Evolutionary conservation across 2,329 filamentous ascomycete species (phyloP), one percentile per base, ranked within the genome.

Genomic region (Dothidotthia symphoricarpi): DNA sequence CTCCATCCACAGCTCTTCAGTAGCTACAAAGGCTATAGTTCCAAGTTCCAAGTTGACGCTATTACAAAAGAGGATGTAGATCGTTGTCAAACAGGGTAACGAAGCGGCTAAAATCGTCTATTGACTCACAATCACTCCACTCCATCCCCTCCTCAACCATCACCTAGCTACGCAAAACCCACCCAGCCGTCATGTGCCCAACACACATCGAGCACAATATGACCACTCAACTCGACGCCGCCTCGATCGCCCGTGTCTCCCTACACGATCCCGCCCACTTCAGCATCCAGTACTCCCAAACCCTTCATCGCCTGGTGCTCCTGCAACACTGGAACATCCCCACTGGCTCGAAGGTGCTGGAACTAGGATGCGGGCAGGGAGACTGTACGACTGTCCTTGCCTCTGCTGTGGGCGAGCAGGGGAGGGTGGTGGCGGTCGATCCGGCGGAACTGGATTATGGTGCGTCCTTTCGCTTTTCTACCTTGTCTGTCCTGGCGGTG

Each of bases 311-410:
- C 34, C 15, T 57, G 7, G 31, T n/a, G 8, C 45, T 63, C 15
- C 28, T 60, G 12, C 36, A 49, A 19, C 37, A 51, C 28, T 61
- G 46, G 48, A 39, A 41, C 9, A 49, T 62, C 11, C 24, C 28
- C 12, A 19, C 26, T 16, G 70, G 71, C 42, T 64, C 66, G 17
- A 69, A 65, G 3, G 56, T 81, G 6, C 68, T 82, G 2, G 79
- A 82, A 53, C 57, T 82, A 25, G 78, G 78, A 33, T 81, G 78
- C 57, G 79, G 78, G 1, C 79, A 82, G 48, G 79, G 78, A 2
- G 76, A 77, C 42, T 75, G 72, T 49, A 81, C 79, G 2, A 67
- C 72, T 9, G 74, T 73, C 3, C 69, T 82, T 13, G 78, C 78
- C 30, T 55, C 69, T 49, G 69, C 61, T 14, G 69, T 76, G 1